A percentile compares a stretch with the other conserved stretches of the same genome.
phyloP scores from a whole-genome alignment of 1,139 yeast species.

The Petasospora rhodanensis region DNA sequence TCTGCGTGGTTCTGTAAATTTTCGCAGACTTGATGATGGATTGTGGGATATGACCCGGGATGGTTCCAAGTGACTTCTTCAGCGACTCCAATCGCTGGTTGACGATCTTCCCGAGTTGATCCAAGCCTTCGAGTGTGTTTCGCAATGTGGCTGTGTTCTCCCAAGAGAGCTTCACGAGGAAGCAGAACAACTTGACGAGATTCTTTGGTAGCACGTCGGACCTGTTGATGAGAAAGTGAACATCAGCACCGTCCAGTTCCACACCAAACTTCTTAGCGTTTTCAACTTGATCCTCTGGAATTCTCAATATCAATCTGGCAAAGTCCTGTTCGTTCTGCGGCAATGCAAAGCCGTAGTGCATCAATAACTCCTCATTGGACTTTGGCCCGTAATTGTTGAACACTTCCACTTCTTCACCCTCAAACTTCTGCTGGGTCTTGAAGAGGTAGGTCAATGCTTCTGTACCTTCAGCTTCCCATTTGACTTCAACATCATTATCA shows the following conservation, averaged over 20 bases:
- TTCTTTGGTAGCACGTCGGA: slow-evolving; percentile 39
- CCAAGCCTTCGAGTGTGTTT: slow-evolving; percentile 55
- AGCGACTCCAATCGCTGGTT: slow-evolving; percentile 40
- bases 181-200: slow-evolving; percentile 48
- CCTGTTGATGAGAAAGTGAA: slow-evolving; percentile 31
- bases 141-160: slow-evolving; percentile 44
- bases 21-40: slow-evolving; percentile 30
- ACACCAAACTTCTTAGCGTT: slow-evolving; percentile 38
- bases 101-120: slow-evolving; percentile 50
- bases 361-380: slow-evolving; percentile 66
- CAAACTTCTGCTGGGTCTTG: slow-evolving; percentile 25
- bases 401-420: slow-evolving; percentile 42
- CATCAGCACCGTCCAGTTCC: slow-evolving; percentile 38
- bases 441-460: slow-evolving; percentile 29
- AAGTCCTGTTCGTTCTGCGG: slow-evolving; percentile 59
- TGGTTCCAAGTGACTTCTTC: slow-evolving; percentile 25
- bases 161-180: slow-evolving; percentile 40
- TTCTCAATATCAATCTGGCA: slow-evolving; percentile 52
- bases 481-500: slow-evolving; percentile 53
- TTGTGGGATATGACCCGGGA: slow-evolving; percentile 13
- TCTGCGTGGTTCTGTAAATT: slow-evolving; percentile 42
- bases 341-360: slow-evolving; percentile 64
- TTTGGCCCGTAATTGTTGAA: slow-evolving; percentile 84
- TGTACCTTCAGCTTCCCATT: slow-evolving; percentile 46
- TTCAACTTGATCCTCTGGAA: slow-evolving; percentile 33